A percentile compares a stretch with the other conserved stretches of the same genome.
These are phyloP conservation scores for Circinella umbellata DNA, from an alignment of 371 early-diverging fungal genomes.

Conservation along the genomic window DNA sequence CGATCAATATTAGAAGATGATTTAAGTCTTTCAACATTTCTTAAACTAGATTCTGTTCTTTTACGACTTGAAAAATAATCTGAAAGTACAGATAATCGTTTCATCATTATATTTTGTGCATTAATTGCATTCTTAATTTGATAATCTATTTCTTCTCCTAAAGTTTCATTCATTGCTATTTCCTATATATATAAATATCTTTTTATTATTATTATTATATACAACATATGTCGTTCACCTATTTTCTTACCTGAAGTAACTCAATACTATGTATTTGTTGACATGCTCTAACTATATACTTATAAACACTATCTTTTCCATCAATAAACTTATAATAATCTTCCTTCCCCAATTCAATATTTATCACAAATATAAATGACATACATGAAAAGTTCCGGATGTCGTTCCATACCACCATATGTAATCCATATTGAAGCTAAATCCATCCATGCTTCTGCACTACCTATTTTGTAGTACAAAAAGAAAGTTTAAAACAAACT, in stretches of 20 bases:
- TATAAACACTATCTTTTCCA: slow-evolving; percentile 24
- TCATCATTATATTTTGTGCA: slow-evolving; percentile 38
- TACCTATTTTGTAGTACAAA: slow-evolving; percentile 5
- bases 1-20: slow-evolving; percentile 45
- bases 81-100: slow-evolving; percentile 31
- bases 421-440: slow-evolving; percentile 37
- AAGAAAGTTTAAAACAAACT: background rate
- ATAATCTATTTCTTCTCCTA: slow-evolving; percentile 36
- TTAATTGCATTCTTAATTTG: slow-evolving; percentile 37
- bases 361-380: background rate
- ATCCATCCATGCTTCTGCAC: slow-evolving; percentile 26
- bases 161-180: slow-evolving; percentile 32
- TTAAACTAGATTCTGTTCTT: slow-evolving; percentile 39
- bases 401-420: slow-evolving; percentile 45
- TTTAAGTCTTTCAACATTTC: slow-evolving; percentile 44
- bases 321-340: too few relatives aligned
- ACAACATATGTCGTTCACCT: too few relatives aligned
- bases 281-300: slow-evolving; percentile 36
- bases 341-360: too few relatives aligned
- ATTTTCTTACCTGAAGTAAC: slow-evolving; percentile 27
- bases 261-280: slow-evolving; percentile 38
- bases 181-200: slow-evolving; percentile 12
- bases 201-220: too few relatives aligned
- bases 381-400: slow-evolving; percentile 47
- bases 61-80: slow-evolving; percentile 39